phyloP scores from a whole-genome alignment of 2,329 filamentous ascomycete species.

The Aspergillus fumigatiaffinis region DNA sequence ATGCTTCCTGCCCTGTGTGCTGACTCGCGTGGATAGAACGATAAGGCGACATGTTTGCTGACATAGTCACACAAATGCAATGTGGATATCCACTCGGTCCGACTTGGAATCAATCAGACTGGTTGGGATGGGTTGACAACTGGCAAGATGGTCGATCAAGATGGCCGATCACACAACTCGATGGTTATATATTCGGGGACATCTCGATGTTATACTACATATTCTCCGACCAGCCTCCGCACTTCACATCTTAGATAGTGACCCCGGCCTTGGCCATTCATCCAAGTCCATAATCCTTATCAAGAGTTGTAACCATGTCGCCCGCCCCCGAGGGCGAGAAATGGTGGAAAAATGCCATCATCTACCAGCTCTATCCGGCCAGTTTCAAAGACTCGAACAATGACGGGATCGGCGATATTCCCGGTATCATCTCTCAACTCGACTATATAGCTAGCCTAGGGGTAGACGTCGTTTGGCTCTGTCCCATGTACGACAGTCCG shows the following conservation, averaged over 20 bases:
- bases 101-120: constrained; percentile 15
- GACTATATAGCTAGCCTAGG: constrained; percentile 62
- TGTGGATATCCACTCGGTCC: constrained; percentile 4
- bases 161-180: background rate
- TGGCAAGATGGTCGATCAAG: background rate
- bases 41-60: background rate
- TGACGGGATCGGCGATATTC: constrained; percentile 60
- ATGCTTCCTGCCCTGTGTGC: background rate
- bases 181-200: background rate
- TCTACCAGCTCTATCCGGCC: constrained; percentile 55
- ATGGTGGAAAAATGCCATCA: constrained; percentile 38
- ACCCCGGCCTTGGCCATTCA: background rate
- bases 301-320: constrained; percentile 4
- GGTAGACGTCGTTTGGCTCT: constrained; percentile 56
- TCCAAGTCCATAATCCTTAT: background rate
- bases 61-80: background rate
- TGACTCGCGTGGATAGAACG: background rate
- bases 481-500: constrained; percentile 48
- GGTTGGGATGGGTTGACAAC: background rate
- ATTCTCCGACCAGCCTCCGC: no score
- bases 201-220: no score
- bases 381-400: constrained; percentile 50
- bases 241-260: background rate
- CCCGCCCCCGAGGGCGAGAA: constrained; percentile 1
- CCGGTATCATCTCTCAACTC: constrained; percentile 59